phyloP scores from a whole-genome alignment of 2,329 filamentous ascomycete genomes.

The Aureobasidium sp. region DNA sequence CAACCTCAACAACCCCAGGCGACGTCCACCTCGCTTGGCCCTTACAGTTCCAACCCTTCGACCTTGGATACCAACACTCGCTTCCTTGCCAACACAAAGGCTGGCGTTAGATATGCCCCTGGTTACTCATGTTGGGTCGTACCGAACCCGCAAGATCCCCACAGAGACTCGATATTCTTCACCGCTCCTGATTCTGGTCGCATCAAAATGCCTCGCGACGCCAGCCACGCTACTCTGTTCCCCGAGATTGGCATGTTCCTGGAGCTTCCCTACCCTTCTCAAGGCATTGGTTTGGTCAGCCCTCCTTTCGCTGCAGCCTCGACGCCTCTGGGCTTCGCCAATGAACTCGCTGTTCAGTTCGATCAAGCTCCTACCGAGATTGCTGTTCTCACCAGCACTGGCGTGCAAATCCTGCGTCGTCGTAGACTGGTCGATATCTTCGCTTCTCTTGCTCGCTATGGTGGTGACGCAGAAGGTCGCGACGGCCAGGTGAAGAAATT shows the following conservation, averaged over 20 bases:
- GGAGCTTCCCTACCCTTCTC: constrained; percentile 60
- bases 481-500: constrained; percentile 78
- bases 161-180: constrained; percentile 61
- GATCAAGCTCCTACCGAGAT: constrained; percentile 75
- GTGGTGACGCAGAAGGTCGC: constrained; percentile 67
- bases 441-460: constrained; percentile 66
- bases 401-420: constrained; percentile 76
- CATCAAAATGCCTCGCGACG: constrained; percentile 45
- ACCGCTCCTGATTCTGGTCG: constrained; percentile 81
- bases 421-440: constrained; percentile 87
- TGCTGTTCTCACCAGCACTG: constrained; percentile 83
- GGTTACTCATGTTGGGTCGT: constrained; percentile 89
- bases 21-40: not conserved
- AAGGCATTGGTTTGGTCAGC: constrained; percentile 71
- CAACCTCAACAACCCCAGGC: constrained; percentile 15
- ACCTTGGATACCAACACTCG: constrained; percentile 27
- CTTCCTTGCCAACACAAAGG: constrained; percentile 28
- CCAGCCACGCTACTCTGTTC: constrained; percentile 42
- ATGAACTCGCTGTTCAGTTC: constrained; percentile 93
- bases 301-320: constrained; percentile 60
- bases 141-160: constrained; percentile 28
- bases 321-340: constrained; percentile 74
- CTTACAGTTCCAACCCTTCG: constrained; percentile 17
- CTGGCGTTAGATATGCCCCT: constrained; percentile 57
- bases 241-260: constrained; percentile 77